These are phyloP conservation scores for Yamadazyma sp. DNA, from an alignment of 1,139 yeast genomes.

Conservation along the genomic window DNA sequence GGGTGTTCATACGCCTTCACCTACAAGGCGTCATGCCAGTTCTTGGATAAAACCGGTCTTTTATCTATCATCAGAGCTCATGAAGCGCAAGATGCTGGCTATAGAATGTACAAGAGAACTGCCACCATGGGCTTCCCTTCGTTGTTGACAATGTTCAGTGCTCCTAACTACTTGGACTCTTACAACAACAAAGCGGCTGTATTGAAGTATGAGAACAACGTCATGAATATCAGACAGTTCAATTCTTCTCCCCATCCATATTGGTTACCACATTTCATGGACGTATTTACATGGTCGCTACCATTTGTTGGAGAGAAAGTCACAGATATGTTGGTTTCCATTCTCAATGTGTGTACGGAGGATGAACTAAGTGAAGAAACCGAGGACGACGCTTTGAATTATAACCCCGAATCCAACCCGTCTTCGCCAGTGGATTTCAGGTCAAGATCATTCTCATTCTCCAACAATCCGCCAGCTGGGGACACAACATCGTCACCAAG, in stretches of 20 bases:
- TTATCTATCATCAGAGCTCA: constrained; percentile 90
- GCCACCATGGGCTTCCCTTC: constrained; percentile 90
- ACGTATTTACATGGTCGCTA: constrained; percentile 94
- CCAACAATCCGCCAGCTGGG: constrained; percentile 11
- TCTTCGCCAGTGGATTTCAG: constrained; percentile 16
- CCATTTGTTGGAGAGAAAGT: constrained; percentile 98
- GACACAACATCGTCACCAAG: too few relatives aligned
- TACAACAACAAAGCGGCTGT: constrained; percentile 97
- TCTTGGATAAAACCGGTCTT: constrained; percentile 76
- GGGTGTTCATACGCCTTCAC: constrained; percentile 94
- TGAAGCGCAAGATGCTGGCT: constrained; percentile 98
- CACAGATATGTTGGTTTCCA: constrained; percentile 89
- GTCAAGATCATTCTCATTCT: constrained; percentile 7
- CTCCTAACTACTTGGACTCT: constrained; percentile 92
- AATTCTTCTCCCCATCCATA: constrained; percentile 94
- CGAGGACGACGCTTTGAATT: constrained; percentile 29
- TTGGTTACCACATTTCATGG: constrained; percentile 97
- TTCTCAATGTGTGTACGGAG: constrained; percentile 90
- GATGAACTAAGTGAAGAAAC: constrained; percentile 87
- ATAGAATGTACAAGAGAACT: constrained; percentile 88
- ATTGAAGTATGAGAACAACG: constrained; percentile 83
- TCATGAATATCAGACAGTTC: constrained; percentile 94
- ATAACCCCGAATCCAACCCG: constrained; percentile 13
- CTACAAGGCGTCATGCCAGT: constrained; percentile 79
- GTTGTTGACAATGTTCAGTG: constrained; percentile 87